A percentile compares a stretch with the other conserved stretches of the same genome.
These are phyloP conservation scores for Oenanthe sinensis DNA, from an alignment of 129 eudicot species.

Conservation along the genomic window DNA sequence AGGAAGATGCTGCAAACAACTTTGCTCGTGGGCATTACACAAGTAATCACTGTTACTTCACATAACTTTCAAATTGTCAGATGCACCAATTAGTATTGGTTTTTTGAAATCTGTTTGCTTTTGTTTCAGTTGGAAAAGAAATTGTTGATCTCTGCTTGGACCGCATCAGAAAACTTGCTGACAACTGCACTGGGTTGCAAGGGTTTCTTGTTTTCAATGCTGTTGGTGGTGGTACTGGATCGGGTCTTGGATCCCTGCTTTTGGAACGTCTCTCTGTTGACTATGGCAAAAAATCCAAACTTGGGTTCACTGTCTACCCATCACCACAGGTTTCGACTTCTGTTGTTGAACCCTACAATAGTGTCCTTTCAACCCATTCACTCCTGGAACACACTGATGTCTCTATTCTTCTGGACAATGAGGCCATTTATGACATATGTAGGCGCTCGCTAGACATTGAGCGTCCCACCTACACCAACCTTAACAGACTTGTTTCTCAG, in stretches of 20 bases:
- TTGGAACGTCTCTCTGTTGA: conserved; percentile 43
- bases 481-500: conserved; percentile 46
- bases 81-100: no score
- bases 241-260: conserved; percentile 45
- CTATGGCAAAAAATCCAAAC: conserved; percentile 40
- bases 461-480: conserved; percentile 43
- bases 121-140: conserved; percentile 39
- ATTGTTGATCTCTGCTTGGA: conserved; percentile 46
- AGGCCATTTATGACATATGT: conserved; percentile 43
- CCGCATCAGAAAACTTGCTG: conserved; percentile 41
- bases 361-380: conserved; percentile 49
- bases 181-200: conserved; percentile 52
- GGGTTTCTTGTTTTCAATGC: conserved; percentile 53
- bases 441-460: conserved; percentile 46
- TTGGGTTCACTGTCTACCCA: conserved; percentile 49
- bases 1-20: conserved; percentile 53
- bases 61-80: background rate
- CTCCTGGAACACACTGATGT: conserved; percentile 51
- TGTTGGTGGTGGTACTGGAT: conserved; percentile 43
- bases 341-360: conserved; percentile 51
- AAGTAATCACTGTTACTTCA: conserved; percentile 13
- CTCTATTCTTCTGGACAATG: conserved; percentile 32
- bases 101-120: background rate
- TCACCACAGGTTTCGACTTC: conserved; percentile 53
- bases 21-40: conserved; percentile 52